Evolutionary conservation across 1,284 basidiomycete genomes (phyloP), one percentile per base, ranked within the genome.

Genomic region (Wolfiporia cocos): DNA sequence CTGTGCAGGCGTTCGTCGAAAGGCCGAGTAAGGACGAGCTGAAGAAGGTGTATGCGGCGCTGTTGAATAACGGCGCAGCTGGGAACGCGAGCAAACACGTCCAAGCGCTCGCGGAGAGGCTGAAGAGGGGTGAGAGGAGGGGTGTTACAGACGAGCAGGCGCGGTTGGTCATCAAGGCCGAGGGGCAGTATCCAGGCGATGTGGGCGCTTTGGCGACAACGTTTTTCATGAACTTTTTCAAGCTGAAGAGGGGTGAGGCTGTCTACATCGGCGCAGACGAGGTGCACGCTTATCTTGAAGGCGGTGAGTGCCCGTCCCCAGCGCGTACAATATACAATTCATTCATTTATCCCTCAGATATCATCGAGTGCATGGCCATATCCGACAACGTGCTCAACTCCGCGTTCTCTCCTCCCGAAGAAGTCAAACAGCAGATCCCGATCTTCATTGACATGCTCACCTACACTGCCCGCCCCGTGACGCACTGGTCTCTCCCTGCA

Each of bases 301-400:
- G 93, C 59, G 90, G 92, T 90, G 48, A 34, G 69, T 52, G 10
- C n/a, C 2, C 19, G 4, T n/a, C n/a, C n/a, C n/a, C n/a, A n/a
- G n/a, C n/a, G n/a, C n/a, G n/a, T n/a, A n/a, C n/a, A n/a, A n/a
- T n/a, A n/a, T n/a, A n/a, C n/a, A n/a, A n/a, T n/a, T n/a, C 2
- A 4, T 4, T 22, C 22, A 12, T 14, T 19, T 2, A 26, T 23
- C 14, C 15, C 12, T 28, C 57, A 94, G 92, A 97, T 61, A 93
- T 93, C 64, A 90, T 96, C 62, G 93, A 96, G 59, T 94, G 90
- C 67, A 96, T 95, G 92, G 92, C 92, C 7, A 89, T 91, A 44
- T 94, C 91, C 0, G 94, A 99, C 68, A 98, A 98, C 62, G 96
- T 99, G 58, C 92, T 99, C 40, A 88, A 95, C 36, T 95, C 93